These are phyloP conservation scores for Achaetomiella virescens DNA, from an alignment of 495 filamentous ascomycete genomes.

Conservation along the genomic window DNA sequence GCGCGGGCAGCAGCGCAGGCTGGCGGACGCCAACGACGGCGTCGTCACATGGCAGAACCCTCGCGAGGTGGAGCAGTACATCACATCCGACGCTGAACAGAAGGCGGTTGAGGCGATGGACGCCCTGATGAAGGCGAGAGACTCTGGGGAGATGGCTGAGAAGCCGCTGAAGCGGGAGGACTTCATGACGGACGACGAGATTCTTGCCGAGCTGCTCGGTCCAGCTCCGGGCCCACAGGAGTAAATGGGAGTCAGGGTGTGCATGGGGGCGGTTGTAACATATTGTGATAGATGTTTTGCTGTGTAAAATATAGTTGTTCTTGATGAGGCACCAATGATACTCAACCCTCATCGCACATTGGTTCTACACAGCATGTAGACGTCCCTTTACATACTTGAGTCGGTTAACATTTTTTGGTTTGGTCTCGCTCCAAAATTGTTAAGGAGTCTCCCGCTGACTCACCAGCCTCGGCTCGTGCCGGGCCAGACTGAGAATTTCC, in stretches of 20 bases:
- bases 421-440: background rate
- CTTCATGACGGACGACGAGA: constrained; percentile 9
- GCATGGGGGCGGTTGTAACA: constrained; percentile 1
- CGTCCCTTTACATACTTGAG: too few relatives aligned
- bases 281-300: background rate
- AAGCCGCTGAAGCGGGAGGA: constrained; percentile 3
- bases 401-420: too few relatives aligned
- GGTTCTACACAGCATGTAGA: too few relatives aligned
- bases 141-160: background rate
- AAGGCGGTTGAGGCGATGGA: background rate
- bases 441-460: constrained; percentile 13
- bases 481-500: constrained; percentile 18
- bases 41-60: constrained; percentile 52
- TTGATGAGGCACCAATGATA: constrained; percentile 17
- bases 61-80: constrained; percentile 27
- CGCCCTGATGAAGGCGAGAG: background rate
- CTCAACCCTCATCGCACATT: too few relatives aligned
- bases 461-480: constrained; percentile 7
- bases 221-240: background rate
- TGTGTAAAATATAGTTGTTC: background rate
- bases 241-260: background rate
- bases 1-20: constrained; percentile 61
- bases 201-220: background rate
- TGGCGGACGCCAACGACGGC: constrained; percentile 55
- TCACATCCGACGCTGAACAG: constrained; percentile 3